Conservation (phyloP, 1,139 yeast species). For the Nakaseomyces bracarensis region DNA sequence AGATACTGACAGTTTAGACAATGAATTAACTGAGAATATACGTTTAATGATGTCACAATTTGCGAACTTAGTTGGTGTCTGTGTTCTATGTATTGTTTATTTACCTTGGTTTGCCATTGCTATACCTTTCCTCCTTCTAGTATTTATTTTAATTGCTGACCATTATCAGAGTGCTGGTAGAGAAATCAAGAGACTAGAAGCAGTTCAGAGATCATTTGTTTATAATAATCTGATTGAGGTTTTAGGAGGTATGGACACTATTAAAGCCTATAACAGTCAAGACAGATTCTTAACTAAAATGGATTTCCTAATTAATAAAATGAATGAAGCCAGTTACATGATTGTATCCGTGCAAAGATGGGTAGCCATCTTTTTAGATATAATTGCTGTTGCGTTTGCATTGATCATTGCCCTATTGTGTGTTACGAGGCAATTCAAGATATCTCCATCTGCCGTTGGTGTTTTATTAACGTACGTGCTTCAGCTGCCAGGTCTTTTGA, state of each 20-base stretch:
- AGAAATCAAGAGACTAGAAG: slow-evolving; percentile 77
- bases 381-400: slow-evolving; percentile 41
- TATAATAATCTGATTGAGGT: slow-evolving; percentile 73
- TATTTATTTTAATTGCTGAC: slow-evolving; percentile 45
- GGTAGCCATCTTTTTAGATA: slow-evolving; percentile 59
- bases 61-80: slow-evolving; percentile 51
- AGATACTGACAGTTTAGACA: slow-evolving; percentile 78
- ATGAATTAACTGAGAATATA: slow-evolving; percentile 55
- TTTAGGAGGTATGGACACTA: slow-evolving; percentile 61
- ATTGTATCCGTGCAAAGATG: slow-evolving; percentile 70
- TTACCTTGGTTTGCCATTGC: slow-evolving; percentile 74
- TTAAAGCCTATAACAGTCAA: slow-evolving; percentile 50
- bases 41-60: slow-evolving; percentile 46
- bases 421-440: slow-evolving; percentile 55
- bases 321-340: slow-evolving; percentile 65
- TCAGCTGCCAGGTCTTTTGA: slow-evolving; percentile 46
- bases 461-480: slow-evolving; percentile 57
- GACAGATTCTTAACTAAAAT: slow-evolving; percentile 47
- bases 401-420: slow-evolving; percentile 50
- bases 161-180: slow-evolving; percentile 74
- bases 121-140: slow-evolving; percentile 44
- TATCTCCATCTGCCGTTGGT: slow-evolving; percentile 66
- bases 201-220: slow-evolving; percentile 64
- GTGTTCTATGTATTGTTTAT: slow-evolving; percentile 61
- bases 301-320: slow-evolving; percentile 44